Conservation (phyloP, 2,329 filamentous ascomycete genomes). For the Verticillium albo-atrum region DNA sequence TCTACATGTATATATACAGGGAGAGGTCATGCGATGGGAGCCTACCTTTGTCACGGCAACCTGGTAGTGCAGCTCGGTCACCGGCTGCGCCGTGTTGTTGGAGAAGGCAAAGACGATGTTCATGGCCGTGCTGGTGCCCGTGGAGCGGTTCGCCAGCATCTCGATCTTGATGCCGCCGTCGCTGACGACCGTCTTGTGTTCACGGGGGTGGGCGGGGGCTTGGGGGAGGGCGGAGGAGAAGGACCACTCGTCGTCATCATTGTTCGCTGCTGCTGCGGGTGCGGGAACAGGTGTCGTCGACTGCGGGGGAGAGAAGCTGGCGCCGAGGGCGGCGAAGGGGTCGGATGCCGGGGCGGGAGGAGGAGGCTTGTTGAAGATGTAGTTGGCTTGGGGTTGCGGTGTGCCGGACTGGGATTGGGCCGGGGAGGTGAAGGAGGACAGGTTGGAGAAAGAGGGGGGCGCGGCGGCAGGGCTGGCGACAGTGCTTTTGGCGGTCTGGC, state of each 20-base stretch:
- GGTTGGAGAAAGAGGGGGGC: conserved; percentile 47
- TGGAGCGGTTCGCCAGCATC: conserved; percentile 62
- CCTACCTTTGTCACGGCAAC: conserved; percentile 87
- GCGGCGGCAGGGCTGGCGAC: conserved; percentile 26
- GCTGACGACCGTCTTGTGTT: conserved; percentile 63
- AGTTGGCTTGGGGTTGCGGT: conserved; percentile 45
- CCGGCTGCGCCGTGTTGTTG: conserved; percentile 66
- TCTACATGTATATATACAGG: no score
- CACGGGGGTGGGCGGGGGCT: conserved; percentile 45
- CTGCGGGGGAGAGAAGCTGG: conserved; percentile 30
- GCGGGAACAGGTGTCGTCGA: conserved; percentile 22
- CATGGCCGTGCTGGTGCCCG: conserved; percentile 52
- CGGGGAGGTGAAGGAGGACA: conserved; percentile 50
- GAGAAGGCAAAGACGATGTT: conserved; percentile 76
- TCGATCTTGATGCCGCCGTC: conserved; percentile 68
- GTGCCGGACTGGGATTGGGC: conserved; percentile 48
- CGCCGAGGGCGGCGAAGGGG: conserved; percentile 41
- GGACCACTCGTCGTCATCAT: conserved; percentile 87
- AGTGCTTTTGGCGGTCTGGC: conserved; percentile 51
- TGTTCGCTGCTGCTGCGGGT: conserved; percentile 24
- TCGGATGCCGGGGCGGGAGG: conserved; percentile 33
- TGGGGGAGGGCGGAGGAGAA: conserved; percentile 77
- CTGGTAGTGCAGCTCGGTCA: conserved; percentile 83
- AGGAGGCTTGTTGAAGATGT: conserved; percentile 39
- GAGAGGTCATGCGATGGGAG: no score